Percentiles rank a stretch among this genome's conserved stretches.
Evolutionary conservation across 2,329 filamentous ascomycete genomes (phyloP).

Genomic region (Arthrobotrys megalospora): DNA sequence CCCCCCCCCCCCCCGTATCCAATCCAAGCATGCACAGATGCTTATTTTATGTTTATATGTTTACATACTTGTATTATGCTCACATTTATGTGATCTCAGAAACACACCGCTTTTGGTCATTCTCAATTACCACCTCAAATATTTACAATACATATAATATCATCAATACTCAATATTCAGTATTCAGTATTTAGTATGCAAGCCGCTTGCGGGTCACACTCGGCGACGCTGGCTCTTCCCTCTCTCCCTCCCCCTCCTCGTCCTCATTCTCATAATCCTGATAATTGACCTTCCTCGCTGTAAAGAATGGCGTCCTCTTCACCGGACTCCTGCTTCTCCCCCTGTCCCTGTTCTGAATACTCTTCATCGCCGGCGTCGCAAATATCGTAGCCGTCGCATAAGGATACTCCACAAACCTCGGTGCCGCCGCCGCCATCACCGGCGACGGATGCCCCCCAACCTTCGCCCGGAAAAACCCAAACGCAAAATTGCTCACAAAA

Average conservation of each 20-base stretch:
- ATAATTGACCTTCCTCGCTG: constrained; percentile 38
- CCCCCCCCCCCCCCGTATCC: too few species aligned
- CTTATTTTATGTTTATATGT: too few species aligned
- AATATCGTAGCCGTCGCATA: constrained; percentile 44
- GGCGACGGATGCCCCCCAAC: constrained; percentile 62
- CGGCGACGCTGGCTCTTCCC: constrained; percentile 39
- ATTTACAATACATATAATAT: too few species aligned
- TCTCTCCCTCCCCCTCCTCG: constrained; percentile 34
- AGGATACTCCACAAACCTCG: constrained; percentile 56
- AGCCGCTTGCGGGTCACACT: constrained; percentile 30
- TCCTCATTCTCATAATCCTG: constrained; percentile 24
- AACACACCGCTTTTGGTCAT: too few species aligned
- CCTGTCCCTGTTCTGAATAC: neutral
- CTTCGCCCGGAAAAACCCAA: constrained; percentile 65
- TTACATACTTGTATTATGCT: too few species aligned
- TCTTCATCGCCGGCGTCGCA: constrained; percentile 38
- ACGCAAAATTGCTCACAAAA: constrained; percentile 74
- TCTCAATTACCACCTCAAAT: too few species aligned
- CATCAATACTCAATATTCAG: too few species aligned
- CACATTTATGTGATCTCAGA: too few species aligned
- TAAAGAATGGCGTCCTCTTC: constrained; percentile 57
- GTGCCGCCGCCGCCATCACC: constrained; percentile 62
- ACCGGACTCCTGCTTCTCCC: constrained; percentile 46
- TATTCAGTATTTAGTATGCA: constrained; percentile 16
- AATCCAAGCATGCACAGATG: too few species aligned